Evolutionary conservation across 2,329 filamentous ascomycete species (phyloP), one percentile per base, ranked within the genome.

Genomic region (Xylariaceae sp.): DNA sequence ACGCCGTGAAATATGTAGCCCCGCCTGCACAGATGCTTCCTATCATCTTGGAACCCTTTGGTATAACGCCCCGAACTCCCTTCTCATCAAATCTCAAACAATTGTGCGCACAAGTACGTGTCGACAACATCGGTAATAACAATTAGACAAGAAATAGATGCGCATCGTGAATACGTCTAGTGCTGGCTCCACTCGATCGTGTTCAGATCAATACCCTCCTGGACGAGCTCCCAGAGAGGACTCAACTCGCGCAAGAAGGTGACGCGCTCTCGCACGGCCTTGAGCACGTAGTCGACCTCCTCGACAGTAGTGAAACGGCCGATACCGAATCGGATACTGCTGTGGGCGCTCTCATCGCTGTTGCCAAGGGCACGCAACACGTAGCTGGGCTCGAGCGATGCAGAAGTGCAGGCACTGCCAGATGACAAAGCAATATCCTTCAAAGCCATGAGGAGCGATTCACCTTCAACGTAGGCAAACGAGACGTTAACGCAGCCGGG

Each of bases 181-280:
- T 99, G 94, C 79, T 97, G 92, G 73, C 89, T 96, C 94, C 94
- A 99, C 77, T 99, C 88, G 70, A 99, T 99, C 49, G 91, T 96
- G 76, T 95, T 90, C 67, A 99, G 78, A 72, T 96, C 94, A 64
- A 99, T 85, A 13, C 94, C 94, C 74, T 99, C 94, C 77, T 99
- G 94, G 10, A 99, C 94, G 65, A 99, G 78, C 77, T 99, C 94
- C 94, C 94, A 99, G 59, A 99, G 78, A 45, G 94, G 94, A 73
- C 92, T 97, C 66, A 99, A 80, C 78, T 99, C 94, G 68, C 94
- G 86, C 70, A 99, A 79, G 81, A 97, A 97, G 13, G 86, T 88
- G 49, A 99, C 94, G 55, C 94, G 85, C 73, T 96, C 90, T 73
- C 84, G 84, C 0, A 99, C 94, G 0, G 94, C 93, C 78, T 96